These are phyloP conservation scores for Blastobotrys proliferans DNA, from an alignment of 1,139 yeast genomes.

Conservation along the genomic window DNA sequence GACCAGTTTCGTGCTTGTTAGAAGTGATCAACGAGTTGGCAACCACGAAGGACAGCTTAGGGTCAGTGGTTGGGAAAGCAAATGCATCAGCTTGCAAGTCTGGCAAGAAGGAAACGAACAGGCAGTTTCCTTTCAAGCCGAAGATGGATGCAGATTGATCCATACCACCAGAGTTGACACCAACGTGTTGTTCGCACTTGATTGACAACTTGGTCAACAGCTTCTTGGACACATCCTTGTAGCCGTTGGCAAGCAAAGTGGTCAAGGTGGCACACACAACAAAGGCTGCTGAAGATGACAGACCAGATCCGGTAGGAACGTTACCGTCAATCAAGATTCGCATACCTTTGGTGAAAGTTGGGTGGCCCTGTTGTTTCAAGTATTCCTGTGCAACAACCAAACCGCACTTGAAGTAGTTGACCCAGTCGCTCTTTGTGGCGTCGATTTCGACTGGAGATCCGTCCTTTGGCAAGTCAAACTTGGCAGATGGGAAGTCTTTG, in stretches of 20 bases:
- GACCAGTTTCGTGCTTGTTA: slow-evolving; percentile 68
- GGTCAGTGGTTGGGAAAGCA: slow-evolving; percentile 46
- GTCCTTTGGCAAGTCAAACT: slow-evolving; percentile 42
- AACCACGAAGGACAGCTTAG: slow-evolving; percentile 53
- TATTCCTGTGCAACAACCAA: slow-evolving; percentile 56
- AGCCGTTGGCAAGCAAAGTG: slow-evolving; percentile 52
- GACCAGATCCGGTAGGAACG: slow-evolving; percentile 72
- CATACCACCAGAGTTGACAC: slow-evolving; percentile 76
- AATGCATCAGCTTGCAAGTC: slow-evolving; percentile 53
- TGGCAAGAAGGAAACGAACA: slow-evolving; percentile 62
- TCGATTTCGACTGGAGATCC: slow-evolving; percentile 47
- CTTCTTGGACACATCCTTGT: slow-evolving; percentile 43
- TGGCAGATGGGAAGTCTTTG: slow-evolving; percentile 38
- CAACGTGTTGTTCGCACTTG: slow-evolving; percentile 67
- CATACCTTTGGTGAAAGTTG: slow-evolving; percentile 39
- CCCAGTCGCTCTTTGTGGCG: slow-evolving; percentile 52
- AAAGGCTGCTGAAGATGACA: slow-evolving; percentile 70
- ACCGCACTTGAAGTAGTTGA: slow-evolving; percentile 66
- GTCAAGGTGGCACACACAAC: slow-evolving; percentile 65
- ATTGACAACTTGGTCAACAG: slow-evolving; percentile 60
- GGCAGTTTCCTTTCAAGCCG: slow-evolving; percentile 58
- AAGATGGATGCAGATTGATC: slow-evolving; percentile 72
- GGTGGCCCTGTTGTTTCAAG: slow-evolving; percentile 34
- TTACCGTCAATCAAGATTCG: slow-evolving; percentile 57
- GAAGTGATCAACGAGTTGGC: slow-evolving; percentile 62